phyloP scores from a whole-genome alignment of 1,139 yeast species.

The Candida neerlandica region DNA sequence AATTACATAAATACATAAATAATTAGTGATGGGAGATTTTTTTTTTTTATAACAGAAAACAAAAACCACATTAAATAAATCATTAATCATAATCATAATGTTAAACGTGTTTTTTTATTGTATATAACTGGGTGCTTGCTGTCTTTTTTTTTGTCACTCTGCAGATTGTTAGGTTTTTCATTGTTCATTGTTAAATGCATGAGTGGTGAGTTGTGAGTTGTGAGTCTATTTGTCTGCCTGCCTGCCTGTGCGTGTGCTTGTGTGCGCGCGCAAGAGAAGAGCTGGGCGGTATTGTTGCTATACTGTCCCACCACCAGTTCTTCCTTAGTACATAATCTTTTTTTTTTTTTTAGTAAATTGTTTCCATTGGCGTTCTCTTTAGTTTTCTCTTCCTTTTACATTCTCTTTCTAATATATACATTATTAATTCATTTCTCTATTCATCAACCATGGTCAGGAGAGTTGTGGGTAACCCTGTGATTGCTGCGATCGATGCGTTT shows the following conservation, averaged over 20 bases:
- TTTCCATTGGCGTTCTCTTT: background rate
- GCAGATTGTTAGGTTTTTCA: background rate
- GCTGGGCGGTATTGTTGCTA: slow-evolving; percentile 2
- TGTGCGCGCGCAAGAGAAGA: background rate
- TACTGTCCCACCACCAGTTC: too few relatives aligned
- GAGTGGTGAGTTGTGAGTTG: background rate
- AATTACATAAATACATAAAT: background rate
- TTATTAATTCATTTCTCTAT: background rate
- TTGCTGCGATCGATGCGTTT: slow-evolving; percentile 25
- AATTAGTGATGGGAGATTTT: background rate
- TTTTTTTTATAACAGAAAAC: too few relatives aligned
- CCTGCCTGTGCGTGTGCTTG: too few relatives aligned
- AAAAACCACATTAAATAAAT: background rate
- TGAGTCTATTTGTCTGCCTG: too few relatives aligned
- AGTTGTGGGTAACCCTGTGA: slow-evolving; percentile 35
- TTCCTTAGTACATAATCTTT: background rate
- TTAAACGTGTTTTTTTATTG: background rate
- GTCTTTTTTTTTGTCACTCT: background rate
- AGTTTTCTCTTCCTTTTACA: background rate
- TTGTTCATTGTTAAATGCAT: background rate
- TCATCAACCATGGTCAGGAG: slow-evolving; percentile 19
- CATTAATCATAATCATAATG: background rate
- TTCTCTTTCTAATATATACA: background rate
- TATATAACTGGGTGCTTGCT: too few relatives aligned
- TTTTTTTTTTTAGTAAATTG: background rate